Evolutionary conservation across 1,284 basidiomycete genomes (phyloP).

Genomic region (Cystobasidium slooffiae): DNA sequence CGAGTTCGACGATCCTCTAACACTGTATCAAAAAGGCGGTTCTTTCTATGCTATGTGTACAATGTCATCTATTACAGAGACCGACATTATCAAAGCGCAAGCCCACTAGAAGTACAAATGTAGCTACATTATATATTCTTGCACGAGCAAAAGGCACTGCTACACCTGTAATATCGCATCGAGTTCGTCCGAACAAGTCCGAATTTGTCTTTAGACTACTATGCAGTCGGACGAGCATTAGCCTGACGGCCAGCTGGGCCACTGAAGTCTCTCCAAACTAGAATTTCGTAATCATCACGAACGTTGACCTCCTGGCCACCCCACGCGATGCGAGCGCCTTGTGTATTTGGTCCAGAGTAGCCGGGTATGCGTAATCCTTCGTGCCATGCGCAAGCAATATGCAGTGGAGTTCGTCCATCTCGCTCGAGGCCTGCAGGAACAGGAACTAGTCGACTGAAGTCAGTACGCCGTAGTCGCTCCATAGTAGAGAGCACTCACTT

Average conservation of each 20-base stretch:
- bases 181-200: too few relatives aligned
- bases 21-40: conserved; percentile 63
- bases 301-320: conserved; percentile 35
- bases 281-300: conserved; percentile 38
- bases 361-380: conserved; percentile 38
- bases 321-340: conserved; percentile 36
- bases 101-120: neutral
- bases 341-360: conserved; percentile 36
- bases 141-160: too few relatives aligned
- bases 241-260: neutral
- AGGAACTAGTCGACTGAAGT: conserved; percentile 16
- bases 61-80: conserved; percentile 28
- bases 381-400: conserved; percentile 39
- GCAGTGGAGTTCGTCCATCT: conserved; percentile 39
- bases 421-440: conserved; percentile 37
- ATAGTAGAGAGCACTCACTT: conserved; percentile 15
- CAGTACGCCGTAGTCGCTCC: neutral
- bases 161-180: too few relatives aligned
- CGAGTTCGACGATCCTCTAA: conserved; percentile 68
- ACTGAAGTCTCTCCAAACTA: conserved; percentile 37
- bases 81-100: conserved; percentile 34
- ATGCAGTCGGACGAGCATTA: neutral
- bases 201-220: too few relatives aligned
- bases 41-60: conserved; percentile 75
- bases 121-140: neutral